phyloP scores from a whole-genome alignment of 331 rosid species.

The Quercus tomentella region DNA sequence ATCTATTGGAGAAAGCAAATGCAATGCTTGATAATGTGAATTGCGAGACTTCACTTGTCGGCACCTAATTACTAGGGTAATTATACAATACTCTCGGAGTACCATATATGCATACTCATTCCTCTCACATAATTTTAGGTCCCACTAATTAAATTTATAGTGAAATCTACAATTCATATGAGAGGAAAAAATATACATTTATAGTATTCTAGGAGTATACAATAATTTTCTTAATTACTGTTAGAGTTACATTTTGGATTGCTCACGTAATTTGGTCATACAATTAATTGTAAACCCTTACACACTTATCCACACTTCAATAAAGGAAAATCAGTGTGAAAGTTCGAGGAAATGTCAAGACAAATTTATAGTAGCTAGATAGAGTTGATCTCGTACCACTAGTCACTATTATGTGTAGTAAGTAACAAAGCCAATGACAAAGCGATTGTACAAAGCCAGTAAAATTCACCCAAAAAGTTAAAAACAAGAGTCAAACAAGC shows the following conservation, averaged over 20 bases:
- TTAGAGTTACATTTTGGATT: too few species aligned
- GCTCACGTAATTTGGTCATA: too few species aligned
- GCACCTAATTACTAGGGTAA: not conserved
- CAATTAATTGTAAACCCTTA: too few species aligned
- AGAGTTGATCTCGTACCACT: not conserved
- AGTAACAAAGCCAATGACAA: too few species aligned
- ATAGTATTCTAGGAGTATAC: rapidly evolving
- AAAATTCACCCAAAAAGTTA: not conserved
- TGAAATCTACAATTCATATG: too few species aligned
- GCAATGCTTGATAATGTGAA: not conserved
- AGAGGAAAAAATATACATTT: rapidly evolving
- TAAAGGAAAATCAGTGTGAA: not conserved
- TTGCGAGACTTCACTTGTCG: not conserved
- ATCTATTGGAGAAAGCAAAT: not conserved
- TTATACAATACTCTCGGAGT: too few species aligned
- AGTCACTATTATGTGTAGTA: not conserved
- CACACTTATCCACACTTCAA: too few species aligned
- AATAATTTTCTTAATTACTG: too few species aligned
- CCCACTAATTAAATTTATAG: too few species aligned
- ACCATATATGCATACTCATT: rapidly evolving
- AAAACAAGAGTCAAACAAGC: not conserved
- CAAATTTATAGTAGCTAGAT: not conserved
- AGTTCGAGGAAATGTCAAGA: not conserved
- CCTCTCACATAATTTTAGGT: rapidly evolving
- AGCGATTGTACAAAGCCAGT: not conserved